phyloP scores from a whole-genome alignment of 306 rosid genomes.

The Dryas alaskensis region DNA sequence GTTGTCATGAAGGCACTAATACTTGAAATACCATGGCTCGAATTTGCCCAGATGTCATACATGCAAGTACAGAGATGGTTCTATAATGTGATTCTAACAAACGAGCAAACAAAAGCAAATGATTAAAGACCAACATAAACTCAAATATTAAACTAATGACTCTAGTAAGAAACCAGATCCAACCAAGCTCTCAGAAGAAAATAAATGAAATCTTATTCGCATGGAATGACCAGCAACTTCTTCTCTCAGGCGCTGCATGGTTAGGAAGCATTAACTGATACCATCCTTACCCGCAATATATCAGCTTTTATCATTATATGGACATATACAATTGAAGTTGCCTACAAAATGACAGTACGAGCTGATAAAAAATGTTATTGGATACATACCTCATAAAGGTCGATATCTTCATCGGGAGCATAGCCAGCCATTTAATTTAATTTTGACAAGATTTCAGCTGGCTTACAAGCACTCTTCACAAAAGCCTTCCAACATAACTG shows the following conservation, averaged over 20 bases:
- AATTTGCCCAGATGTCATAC: too few species aligned
- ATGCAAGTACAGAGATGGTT: too few species aligned
- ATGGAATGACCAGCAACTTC: background rate
- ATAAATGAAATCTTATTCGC: background rate
- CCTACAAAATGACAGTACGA: background rate
- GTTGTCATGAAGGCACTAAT: too few species aligned
- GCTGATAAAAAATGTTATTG: background rate
- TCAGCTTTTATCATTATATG: background rate
- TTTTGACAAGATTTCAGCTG: slow-evolving; percentile 61
- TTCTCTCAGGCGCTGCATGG: background rate
- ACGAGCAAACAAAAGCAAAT: too few species aligned
- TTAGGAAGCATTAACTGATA: background rate
- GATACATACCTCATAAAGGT: slow-evolving; percentile 80
- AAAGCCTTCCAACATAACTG: slow-evolving; percentile 80
- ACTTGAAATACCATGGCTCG: too few species aligned
- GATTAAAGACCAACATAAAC: background rate
- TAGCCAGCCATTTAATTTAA: slow-evolving; percentile 88
- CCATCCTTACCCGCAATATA: background rate
- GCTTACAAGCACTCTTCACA: slow-evolving; percentile 74
- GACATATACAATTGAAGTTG: background rate
- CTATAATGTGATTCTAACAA: too few species aligned
- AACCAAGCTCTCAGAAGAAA: background rate
- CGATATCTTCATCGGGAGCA: slow-evolving; percentile 78
- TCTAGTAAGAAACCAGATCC: background rate
- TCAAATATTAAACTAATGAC: background rate